Evolutionary conservation across 257 asterid species (phyloP).

Genomic region (Haberlea rhodopensis): DNA sequence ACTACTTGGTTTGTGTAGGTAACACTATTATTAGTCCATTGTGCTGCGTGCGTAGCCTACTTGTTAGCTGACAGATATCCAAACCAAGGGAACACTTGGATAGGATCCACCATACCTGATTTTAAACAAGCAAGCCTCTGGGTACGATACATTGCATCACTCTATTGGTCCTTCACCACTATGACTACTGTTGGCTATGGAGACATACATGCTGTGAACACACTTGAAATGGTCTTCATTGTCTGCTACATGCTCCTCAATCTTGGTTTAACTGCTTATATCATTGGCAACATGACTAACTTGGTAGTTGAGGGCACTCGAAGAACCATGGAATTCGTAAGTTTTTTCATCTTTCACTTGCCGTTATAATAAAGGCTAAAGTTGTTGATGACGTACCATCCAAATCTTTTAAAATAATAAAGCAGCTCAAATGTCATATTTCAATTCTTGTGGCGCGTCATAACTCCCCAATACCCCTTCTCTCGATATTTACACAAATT

Average conservation of each 20-base stretch:
- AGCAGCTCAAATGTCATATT: no score
- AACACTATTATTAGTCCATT: conserved; percentile 69
- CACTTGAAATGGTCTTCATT: conserved; percentile 76
- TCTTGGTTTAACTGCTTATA: conserved; percentile 83
- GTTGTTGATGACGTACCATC: no score
- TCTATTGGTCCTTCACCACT: conserved; percentile 89
- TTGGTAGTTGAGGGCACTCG: conserved; percentile 96
- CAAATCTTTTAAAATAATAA: no score
- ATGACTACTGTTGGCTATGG: conserved; percentile 97
- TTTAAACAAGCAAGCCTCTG: conserved; percentile 57
- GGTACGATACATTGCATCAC: conserved; percentile 59
- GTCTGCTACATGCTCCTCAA: conserved; percentile 77
- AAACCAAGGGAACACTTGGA: conserved; percentile 73
- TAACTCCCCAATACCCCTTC: no score
- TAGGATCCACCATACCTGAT: conserved; percentile 56
- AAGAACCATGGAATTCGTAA: conserved; percentile 91
- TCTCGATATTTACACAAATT: no score
- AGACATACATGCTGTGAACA: conserved; percentile 80
- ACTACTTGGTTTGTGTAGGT: conserved; percentile 42
- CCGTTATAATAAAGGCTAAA: no score
- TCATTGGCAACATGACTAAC: conserved; percentile 94
- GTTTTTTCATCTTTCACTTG: conserved; percentile 19
- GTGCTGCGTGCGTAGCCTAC: conserved; percentile 82
- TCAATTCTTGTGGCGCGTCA: no score
- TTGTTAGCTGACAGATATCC: conserved; percentile 76